phyloP scores from a whole-genome alignment of 2,329 filamentous ascomycete genomes.

The Lachnellula subtilissima region DNA sequence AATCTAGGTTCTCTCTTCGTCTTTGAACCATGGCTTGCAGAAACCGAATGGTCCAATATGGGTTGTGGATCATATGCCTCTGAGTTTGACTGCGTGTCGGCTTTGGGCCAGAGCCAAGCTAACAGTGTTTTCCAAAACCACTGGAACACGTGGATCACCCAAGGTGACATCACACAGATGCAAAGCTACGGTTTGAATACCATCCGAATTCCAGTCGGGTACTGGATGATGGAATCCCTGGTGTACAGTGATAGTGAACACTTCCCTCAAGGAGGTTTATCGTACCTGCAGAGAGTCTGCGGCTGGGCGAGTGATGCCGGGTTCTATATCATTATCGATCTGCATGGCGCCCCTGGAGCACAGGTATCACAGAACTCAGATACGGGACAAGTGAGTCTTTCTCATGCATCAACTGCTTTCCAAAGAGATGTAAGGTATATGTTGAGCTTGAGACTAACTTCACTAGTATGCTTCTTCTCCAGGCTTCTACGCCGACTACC shows the following conservation, averaged over 20 bases:
- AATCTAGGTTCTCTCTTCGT: constrained; percentile 45
- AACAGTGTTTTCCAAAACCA: constrained; percentile 41
- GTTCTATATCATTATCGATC: constrained; percentile 46
- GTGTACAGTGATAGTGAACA: constrained; percentile 41
- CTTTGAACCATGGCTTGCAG: constrained; percentile 44
- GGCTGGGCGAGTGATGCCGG: constrained; percentile 40
- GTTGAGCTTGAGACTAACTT: background rate
- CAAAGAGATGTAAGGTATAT: background rate
- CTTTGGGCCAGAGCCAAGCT: constrained; percentile 40
- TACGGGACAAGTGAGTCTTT: constrained; percentile 32
- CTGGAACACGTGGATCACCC: constrained; percentile 45
- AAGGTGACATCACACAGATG: constrained; percentile 42
- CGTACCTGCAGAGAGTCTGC: constrained; percentile 40
- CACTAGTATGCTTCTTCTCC: constrained; percentile 22
- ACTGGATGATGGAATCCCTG: constrained; percentile 45
- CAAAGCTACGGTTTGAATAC: constrained; percentile 42
- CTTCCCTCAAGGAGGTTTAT: constrained; percentile 43
- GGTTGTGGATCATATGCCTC: constrained; percentile 39
- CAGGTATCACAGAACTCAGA: constrained; percentile 39
- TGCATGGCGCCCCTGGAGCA: constrained; percentile 44
- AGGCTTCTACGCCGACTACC: constrained; percentile 52
- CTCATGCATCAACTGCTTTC: background rate
- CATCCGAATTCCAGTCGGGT: constrained; percentile 45
- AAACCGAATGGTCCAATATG: constrained; percentile 37
- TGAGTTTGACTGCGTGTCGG: constrained; percentile 45